Evolutionary conservation across 441 rosid genomes (phyloP), one percentile per base, ranked within the genome.

Genomic region (Adansonia gregorii): DNA sequence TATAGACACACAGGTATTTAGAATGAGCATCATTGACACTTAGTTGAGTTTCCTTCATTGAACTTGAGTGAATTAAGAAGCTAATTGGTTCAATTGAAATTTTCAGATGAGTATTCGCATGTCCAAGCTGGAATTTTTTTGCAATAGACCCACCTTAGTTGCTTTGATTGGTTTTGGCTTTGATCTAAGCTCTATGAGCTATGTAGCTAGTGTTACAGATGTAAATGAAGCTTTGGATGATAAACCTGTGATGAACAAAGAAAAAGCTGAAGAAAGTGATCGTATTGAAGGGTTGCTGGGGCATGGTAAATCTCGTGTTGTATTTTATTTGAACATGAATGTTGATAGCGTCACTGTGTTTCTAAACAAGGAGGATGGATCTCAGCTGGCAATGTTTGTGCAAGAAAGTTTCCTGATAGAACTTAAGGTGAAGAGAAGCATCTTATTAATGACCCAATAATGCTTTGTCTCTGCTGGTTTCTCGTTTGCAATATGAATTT

Each of bases 281-380:
- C 94, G 92, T 68, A 85, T 97, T 78, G 94, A 91, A 85, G 99
- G 99, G 65, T 84, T 97, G 78, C 89, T 95, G 82, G 99, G 99
- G 71, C 92, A 88, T 88, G 99, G 98, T 77, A 97, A 95, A 91
- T 91, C 84, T 54, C 99, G 99, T 79, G 98, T 92, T 54, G 97
- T 97, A 69, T 97, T 97, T 84, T 84, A 87, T 86, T 86, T 97
- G 67, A 87, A 80, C 87, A 93, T 95, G 99, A 94, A 94, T 80
- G 92, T 97, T 31, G 97, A 92, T 82, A 91, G 91, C 82, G 98
- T 97, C 77, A 89, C 97, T 46, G 87, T 97, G 81, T 89, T 93
- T 90, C 97, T 97, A 70, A 95, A 89, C 85, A 93, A 93, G 82
- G 99, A 97, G 93, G 98, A 97, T 83, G 94, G 95, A 72, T 90